Percentiles rank a stretch among this genome's conserved stretches.
Evolutionary conservation across 306 rosid species (phyloP).

Genomic region (Cicer chorassanicum): DNA sequence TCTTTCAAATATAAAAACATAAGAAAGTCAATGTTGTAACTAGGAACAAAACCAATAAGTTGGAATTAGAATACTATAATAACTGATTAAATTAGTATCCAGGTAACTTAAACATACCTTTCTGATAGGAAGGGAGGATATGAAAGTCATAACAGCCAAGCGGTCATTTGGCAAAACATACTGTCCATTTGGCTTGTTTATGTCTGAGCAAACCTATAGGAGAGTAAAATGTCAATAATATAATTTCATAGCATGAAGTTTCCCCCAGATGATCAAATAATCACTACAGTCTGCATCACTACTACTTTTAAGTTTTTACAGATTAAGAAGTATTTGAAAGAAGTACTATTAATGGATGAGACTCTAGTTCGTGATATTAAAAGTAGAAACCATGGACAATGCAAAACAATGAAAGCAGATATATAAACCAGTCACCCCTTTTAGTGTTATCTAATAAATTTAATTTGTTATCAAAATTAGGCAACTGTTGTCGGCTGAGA

Average conservation of each 20-base stretch:
- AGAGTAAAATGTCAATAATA: slow-evolving; percentile 35
- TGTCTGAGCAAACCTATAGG: slow-evolving; percentile 88
- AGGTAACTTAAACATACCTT: slow-evolving; percentile 60
- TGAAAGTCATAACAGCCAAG: slow-evolving; percentile 79
- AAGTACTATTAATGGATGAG: slow-evolving; percentile 24
- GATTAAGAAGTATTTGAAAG: slow-evolving; percentile 24
- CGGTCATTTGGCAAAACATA: slow-evolving; percentile 80
- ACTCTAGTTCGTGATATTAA: slow-evolving; percentile 18
- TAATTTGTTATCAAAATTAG: not conserved
- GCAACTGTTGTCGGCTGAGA: not conserved
- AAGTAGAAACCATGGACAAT: slow-evolving; percentile 3
- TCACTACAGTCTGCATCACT: slow-evolving; percentile 14
- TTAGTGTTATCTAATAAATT: not conserved
- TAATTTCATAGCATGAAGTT: slow-evolving; percentile 7
- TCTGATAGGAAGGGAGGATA: slow-evolving; percentile 92
- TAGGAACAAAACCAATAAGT: slow-evolving; percentile 24
- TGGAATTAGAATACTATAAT: slow-evolving; percentile 14
- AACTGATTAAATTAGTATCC: slow-evolving; percentile 22
- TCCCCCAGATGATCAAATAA: slow-evolving; percentile 38
- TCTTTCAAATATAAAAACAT: slow-evolving; percentile 38
- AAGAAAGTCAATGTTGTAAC: slow-evolving; percentile 31
- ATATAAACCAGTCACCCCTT: not conserved
- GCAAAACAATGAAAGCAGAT: slow-evolving; percentile 2
- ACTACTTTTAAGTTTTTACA: slow-evolving; percentile 32
- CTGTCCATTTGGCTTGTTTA: slow-evolving; percentile 98